Base-by-base conservation (phyloP, 2,329 filamentous ascomycete genomes). In the Lecanoromycetidae sp. region DNA sequence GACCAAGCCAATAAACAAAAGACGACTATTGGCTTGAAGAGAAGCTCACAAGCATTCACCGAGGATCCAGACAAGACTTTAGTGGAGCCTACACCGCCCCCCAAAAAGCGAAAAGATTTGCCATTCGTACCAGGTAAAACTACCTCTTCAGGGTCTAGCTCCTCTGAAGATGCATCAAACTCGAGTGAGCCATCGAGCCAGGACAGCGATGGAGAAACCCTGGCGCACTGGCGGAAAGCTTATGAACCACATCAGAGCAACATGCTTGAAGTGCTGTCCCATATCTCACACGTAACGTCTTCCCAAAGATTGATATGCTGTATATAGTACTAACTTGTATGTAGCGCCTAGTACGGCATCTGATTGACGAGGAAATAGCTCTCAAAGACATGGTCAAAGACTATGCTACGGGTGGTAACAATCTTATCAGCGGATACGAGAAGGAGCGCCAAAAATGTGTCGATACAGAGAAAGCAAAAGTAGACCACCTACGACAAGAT, bases 211-310 rank as follows among this genome's bases (percentile, higher is more conserved):
- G 9, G 4, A 19, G 30, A 47, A 4, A 15, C 23, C n/a, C 13
- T 35, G 13, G 17, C 19, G 3, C 30, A 19, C 20, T 48, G 48
- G 51, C 39, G 35, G 10, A 36, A 34, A 33, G 36, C 19, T 10
- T 25, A 44, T n/a, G 19, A 48, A 30, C 44, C 48, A 15, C 38
- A 49, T 38, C 50, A 52, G 17, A 32, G n/a, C 6, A 35, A 42
- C 10, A 50, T 44, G 30, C 22, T 48, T 8, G 36, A 41, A 10
- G 27, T 47, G 5, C 41, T 52, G 6, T 19, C 29, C 23, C 32
- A 32, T 2, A 50, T 52, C n/a, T 36, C 43, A 29, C 43, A 50
- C 27, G 50, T 50, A 44, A 47, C 42, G 22, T 25, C 26, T 2
- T 13, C 8, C 15, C 1, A 7, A 27, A n/a, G 23, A 13, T n/a